Percentiles rank a stretch among this genome's conserved stretches.
Evolutionary conservation across 2,329 filamentous ascomycete genomes (phyloP).

Genomic region (Botrytis squamosa): DNA sequence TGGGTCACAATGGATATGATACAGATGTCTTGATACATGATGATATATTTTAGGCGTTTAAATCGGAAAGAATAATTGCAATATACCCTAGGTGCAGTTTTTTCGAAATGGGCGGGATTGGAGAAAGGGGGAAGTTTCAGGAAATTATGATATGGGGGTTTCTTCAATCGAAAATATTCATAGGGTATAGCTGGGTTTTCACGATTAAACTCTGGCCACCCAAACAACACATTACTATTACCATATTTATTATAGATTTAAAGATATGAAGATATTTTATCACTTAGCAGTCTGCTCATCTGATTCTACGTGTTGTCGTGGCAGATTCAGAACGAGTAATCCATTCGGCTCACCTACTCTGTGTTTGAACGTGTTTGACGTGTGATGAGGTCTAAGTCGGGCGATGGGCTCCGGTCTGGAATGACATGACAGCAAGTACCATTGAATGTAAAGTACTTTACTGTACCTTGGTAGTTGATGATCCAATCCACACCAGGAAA

Average conservation of each 20-base stretch:
- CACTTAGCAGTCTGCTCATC: constrained; percentile 1
- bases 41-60: constrained; percentile 18
- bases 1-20: constrained; percentile 13
- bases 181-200: neutral
- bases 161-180: neutral
- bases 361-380: constrained; percentile 5
- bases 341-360: neutral
- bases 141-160: neutral
- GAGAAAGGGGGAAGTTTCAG: neutral
- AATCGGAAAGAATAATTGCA: constrained; percentile 10
- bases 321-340: constrained; percentile 16
- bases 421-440: neutral
- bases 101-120: constrained; percentile 1
- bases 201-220: neutral
- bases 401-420: constrained; percentile 5
- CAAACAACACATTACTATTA: constrained; percentile 11
- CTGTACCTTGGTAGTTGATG: neutral
- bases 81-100: constrained; percentile 20
- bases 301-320: constrained; percentile 15
- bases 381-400: constrained; percentile 5
- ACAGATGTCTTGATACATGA: constrained; percentile 12
- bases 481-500: neutral
- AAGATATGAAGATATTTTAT: neutral
- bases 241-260: neutral
- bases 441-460: neutral